Conservation (phyloP, 805 yeast genomes). For the Cyberlindnera mycetangii region DNA sequence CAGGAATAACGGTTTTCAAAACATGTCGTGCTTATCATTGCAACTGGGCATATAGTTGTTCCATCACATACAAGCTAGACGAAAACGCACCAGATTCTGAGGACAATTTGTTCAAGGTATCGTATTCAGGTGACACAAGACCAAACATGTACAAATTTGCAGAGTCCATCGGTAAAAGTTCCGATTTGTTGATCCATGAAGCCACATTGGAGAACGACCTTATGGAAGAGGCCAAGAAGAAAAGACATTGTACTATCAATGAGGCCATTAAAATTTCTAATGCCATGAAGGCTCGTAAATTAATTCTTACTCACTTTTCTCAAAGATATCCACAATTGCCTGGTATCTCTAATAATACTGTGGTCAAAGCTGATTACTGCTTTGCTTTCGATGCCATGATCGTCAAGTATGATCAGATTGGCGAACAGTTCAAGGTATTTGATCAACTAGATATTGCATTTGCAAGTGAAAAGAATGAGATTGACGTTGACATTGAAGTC, state of each 20-base stretch:
- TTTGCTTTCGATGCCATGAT: slow-evolving; percentile 71
- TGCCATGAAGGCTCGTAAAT: slow-evolving; percentile 66
- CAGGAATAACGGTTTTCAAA: slow-evolving; percentile 34
- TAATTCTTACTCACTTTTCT: slow-evolving; percentile 87
- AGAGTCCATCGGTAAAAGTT: slow-evolving; percentile 52
- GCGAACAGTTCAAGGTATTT: slow-evolving; percentile 32
- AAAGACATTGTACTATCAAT: slow-evolving; percentile 83
- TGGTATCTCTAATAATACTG: slow-evolving; percentile 29
- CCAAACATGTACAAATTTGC: slow-evolving; percentile 65
- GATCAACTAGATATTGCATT: slow-evolving; percentile 31
- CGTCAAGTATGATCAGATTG: slow-evolving; percentile 43
- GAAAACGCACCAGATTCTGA: background rate
- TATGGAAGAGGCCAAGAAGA: slow-evolving; percentile 71
- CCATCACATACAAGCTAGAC: slow-evolving; percentile 44
- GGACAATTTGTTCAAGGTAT: slow-evolving; percentile 52
- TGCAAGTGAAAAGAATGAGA: slow-evolving; percentile 27
- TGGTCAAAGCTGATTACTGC: slow-evolving; percentile 35
- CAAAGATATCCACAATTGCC: slow-evolving; percentile 76
- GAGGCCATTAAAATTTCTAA: slow-evolving; percentile 77
- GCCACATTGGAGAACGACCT: slow-evolving; percentile 85
- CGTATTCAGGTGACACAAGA: slow-evolving; percentile 95
- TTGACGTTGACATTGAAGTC: slow-evolving; percentile 20
- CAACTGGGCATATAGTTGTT: slow-evolving; percentile 70
- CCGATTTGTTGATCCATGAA: slow-evolving; percentile 86
- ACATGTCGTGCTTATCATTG: slow-evolving; percentile 80